Base-by-base conservation (phyloP, 371 early-diverging fungal species). In the Batrachochytrium dendrobatidis region DNA sequence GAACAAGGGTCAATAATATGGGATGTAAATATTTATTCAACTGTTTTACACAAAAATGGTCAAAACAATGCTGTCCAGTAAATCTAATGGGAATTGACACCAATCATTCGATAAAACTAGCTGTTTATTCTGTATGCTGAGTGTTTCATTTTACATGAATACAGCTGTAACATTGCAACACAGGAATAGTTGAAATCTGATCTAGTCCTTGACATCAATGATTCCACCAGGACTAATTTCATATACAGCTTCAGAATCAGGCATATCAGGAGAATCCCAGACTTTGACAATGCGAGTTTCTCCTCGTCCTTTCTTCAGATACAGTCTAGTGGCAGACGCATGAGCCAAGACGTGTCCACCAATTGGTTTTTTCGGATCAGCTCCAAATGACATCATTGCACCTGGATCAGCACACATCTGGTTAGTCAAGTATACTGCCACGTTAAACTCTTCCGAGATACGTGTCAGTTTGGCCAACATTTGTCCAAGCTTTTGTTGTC, bases 261-360 rank as follows among this genome's bases (percentile, higher is more conserved):
- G 52, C 35, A 64, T 60, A 34, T 59, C 65, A 48, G 72, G 72
- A 20, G 57, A 56, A 49, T 72, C 72, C 54, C 61, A 72, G 35
- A 72, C 66, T 51, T 73, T 73, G 61, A 64, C 63, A 29, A 76
- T 69, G 73, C 87, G 64, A 7, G 66, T 70, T 52, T 80, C 83
- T 46, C 82, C 85, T 48, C 80, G 65, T 22, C 86, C 83, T 62
- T 84, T 82, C 39, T 77, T 61, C 3, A 86, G 66, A 62, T 81
- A 84, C 4, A 84, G 66, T 17, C 85, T 72, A 1, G 87, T 84
- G 20, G 92, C 90, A 49, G 92, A 95, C 10, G 98, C 91, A 67
- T 99, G 99, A 0, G 99, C 99, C 68, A 99, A 87, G 26, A 99
- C 94, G 69, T 99, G 91, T 46, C 98, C 98, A 46, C 98, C 99